Evolutionary conservation across 106 monocot genomes (phyloP).

Genomic region (Acanthochlamys bracteata): DNA sequence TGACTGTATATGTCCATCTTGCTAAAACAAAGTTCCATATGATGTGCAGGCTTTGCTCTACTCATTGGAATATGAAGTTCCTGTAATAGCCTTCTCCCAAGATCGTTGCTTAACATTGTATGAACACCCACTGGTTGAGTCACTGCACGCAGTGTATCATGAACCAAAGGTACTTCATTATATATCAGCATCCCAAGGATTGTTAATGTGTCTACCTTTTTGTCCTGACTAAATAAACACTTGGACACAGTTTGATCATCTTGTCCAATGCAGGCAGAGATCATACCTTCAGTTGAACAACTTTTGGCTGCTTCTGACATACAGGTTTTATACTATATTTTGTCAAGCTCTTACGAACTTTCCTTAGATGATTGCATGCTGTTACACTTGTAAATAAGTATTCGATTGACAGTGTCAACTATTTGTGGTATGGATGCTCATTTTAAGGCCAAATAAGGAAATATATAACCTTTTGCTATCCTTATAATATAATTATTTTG

Average conservation of each 20-base stretch:
- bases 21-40: not conserved
- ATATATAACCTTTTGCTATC: too few species aligned
- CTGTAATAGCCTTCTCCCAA: constrained; percentile 79
- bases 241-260: not conserved
- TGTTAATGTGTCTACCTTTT: not conserved
- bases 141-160: constrained; percentile 68
- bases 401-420: too few species aligned
- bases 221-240: not conserved
- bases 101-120: constrained; percentile 77
- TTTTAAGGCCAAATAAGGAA: too few species aligned
- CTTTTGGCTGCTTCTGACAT: constrained; percentile 63
- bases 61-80: constrained; percentile 70
- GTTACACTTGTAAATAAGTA: not conserved
- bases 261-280: constrained; percentile 49
- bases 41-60: constrained; percentile 72
- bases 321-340: constrained; percentile 35
- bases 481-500: too few species aligned
- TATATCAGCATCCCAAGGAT: not conserved
- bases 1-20: too few species aligned
- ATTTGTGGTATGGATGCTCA: too few species aligned
- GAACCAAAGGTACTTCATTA: constrained; percentile 68
- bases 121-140: constrained; percentile 72
- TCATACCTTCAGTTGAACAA: constrained; percentile 66
- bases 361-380: not conserved
- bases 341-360: not conserved